Conservation (phyloP, 31 red algal species). For the Porphyra umbilicalis region DNA sequence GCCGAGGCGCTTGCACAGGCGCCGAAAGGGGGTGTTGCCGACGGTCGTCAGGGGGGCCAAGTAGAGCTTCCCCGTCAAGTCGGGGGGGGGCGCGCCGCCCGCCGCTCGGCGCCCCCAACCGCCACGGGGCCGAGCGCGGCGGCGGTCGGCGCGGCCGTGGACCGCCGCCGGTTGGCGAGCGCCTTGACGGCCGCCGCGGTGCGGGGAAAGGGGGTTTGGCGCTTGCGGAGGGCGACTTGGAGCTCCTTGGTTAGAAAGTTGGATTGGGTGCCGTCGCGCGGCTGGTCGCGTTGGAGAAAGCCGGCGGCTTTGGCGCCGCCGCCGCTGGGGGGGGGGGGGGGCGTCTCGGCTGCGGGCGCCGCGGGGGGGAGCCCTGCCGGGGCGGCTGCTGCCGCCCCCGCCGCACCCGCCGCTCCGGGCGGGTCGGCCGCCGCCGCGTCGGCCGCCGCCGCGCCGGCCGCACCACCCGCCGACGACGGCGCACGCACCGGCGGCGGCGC, state of each 20-base stretch:
- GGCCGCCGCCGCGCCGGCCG: too few species aligned
- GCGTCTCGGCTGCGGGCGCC: background rate
- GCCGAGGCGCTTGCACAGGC: slow-evolving; percentile 65
- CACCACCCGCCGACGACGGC: too few species aligned
- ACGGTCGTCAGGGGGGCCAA: slow-evolving; percentile 87
- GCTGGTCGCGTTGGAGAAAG: background rate
- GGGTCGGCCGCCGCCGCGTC: too few species aligned
- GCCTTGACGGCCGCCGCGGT: slow-evolving; percentile 6
- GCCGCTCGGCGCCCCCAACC: slow-evolving; percentile 8
- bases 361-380: too few species aligned
- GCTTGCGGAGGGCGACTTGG: slow-evolving; percentile 28
- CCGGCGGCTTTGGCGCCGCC: background rate
- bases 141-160: too few species aligned
- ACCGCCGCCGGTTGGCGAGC: background rate
- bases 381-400: background rate
- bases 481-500: background rate
- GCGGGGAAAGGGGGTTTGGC: slow-evolving; percentile 7
- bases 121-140: too few species aligned
- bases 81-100: slow-evolving; percentile 10
- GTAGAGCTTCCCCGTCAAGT: slow-evolving; percentile 59
- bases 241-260: slow-evolving; percentile 37
- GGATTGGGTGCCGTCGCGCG: background rate
- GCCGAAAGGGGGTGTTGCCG: slow-evolving; percentile 83
- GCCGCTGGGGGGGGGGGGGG: background rate
- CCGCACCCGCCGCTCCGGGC: too few species aligned